Base-by-base conservation (phyloP, 2,329 filamentous ascomycete species). In the Fragosphaeria purpurea region DNA sequence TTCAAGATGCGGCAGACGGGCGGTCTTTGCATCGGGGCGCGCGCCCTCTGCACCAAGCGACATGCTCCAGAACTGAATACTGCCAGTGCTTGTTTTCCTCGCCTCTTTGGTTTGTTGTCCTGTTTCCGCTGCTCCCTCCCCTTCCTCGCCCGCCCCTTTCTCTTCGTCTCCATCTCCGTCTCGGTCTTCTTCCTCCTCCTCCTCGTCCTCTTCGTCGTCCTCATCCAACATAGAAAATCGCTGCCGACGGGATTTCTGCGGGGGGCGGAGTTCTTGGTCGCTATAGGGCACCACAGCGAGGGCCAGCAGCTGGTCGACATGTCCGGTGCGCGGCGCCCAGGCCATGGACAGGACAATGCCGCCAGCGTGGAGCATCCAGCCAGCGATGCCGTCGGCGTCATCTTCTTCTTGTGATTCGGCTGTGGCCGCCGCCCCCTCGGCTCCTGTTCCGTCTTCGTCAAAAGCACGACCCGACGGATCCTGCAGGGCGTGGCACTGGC, bases 311-410 rank as follows among this genome's bases (percentile, higher is more conserved):
- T 79, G 76, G 4, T 67, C 61, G 6, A 62, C 58, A 13, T 64
- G 59, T 8, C 62, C 62, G 3, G 60, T 58, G 2, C 63, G 56
- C 2, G 73, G 71, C 1, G 71, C 73, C 78, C 78, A 82, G 44
- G 69, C 71, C 61, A 80, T 71, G 32, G 70, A 66, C 5, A 75
- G 61, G 5, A 77, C 70, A 11, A 79, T 67, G 46, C 77, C 77
- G 9, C 75, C 76, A 0, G 71, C 67, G 52, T 82, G 73, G 11
- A 82, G 58, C 55, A 79, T 64, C 74, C 75, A 80, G 4, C 75
- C 76, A 5, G 40, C 38, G 1, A 37, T 34, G 13, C 10, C 41
- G 35, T 7, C 5, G 22, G 22, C 22, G 22, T 22, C 22, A 22
- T 22, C 22, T 22, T 22, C 3, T 22, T 22, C 22, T 22, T 22